These are phyloP conservation scores for Penicillium sp. DNA, from an alignment of 2,329 filamentous ascomycete genomes.

Conservation along the genomic window DNA sequence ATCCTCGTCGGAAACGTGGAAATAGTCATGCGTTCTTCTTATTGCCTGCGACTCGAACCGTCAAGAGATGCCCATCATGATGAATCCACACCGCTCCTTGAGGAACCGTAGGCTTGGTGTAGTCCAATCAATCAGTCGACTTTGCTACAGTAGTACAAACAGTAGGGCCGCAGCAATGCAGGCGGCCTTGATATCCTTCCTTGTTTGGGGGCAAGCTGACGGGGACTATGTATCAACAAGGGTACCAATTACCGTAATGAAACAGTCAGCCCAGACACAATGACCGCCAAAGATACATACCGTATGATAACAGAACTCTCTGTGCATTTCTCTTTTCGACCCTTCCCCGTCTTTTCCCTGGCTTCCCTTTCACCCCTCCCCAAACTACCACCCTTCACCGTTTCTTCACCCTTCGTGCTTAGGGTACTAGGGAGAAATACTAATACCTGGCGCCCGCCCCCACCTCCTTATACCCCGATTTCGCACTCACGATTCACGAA, in stretches of 20 bases:
- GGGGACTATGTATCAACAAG: background rate
- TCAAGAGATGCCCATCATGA: constrained; percentile 1
- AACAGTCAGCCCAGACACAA: constrained; percentile 3
- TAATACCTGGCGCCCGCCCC: constrained; percentile 1
- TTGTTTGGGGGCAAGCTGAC: background rate
- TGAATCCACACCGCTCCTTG: constrained; percentile 11
- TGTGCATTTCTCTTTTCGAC: constrained; percentile 15
- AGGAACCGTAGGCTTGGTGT: background rate
- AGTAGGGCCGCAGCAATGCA: constrained; percentile 2
- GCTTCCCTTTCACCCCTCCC: constrained; percentile 11
- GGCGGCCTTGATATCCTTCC: constrained; percentile 8
- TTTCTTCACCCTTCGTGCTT: constrained; percentile 7
- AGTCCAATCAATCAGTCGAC: background rate
- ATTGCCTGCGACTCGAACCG: background rate
- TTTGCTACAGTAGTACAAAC: constrained; percentile 1
- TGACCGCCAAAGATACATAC: constrained; percentile 6
- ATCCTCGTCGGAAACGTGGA: background rate
- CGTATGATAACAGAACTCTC: constrained; percentile 11
- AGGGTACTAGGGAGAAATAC: background rate
- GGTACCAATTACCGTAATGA: constrained; percentile 6
- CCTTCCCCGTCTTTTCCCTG: constrained; percentile 7
- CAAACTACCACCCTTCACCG: constrained; percentile 7
- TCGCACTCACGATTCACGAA: constrained; percentile 11
- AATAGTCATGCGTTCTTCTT: background rate
- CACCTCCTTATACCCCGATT: background rate